Conservation (phyloP, 176 grass and related monocot species). For the Neostapfia colusana region DNA sequence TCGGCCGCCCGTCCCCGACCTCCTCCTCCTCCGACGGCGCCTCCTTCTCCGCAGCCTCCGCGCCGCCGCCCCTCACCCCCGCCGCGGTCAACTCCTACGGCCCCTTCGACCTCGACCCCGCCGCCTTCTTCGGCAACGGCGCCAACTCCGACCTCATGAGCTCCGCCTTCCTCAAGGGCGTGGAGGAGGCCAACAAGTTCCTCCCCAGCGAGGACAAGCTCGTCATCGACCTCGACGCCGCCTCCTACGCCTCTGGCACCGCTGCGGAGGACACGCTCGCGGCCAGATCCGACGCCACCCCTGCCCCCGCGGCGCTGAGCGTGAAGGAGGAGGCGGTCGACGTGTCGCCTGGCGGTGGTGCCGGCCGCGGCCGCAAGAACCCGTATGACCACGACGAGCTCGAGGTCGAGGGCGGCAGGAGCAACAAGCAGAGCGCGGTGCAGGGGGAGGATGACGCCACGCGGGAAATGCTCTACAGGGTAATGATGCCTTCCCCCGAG, state of each 20-base stretch:
- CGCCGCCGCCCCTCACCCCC: not conserved
- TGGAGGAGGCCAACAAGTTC: slow-evolving; percentile 86
- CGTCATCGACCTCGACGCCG: slow-evolving; percentile 33
- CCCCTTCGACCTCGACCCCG: slow-evolving; percentile 37
- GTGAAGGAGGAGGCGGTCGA: slow-evolving; percentile 46
- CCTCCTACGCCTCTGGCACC: not conserved
- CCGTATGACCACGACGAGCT: slow-evolving; percentile 43
- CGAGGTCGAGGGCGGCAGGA: slow-evolving; percentile 53
- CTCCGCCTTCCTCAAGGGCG: slow-evolving; percentile 59
- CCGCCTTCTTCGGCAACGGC: slow-evolving; percentile 36
- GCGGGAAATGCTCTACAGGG: slow-evolving; percentile 56
- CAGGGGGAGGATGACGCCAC: slow-evolving; percentile 45
- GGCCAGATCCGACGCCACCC: not conserved
- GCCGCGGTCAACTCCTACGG: slow-evolving; percentile 36
- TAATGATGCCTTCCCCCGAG: slow-evolving; percentile 37
- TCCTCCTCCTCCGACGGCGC: not conserved
- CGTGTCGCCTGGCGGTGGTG: not conserved
- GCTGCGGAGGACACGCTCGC: slow-evolving; percentile 35
- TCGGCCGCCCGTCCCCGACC: not conserved
- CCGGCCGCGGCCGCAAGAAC: slow-evolving; percentile 58
- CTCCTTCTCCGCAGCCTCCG: not conserved
- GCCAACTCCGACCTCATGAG: slow-evolving; percentile 56
- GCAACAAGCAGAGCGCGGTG: slow-evolving; percentile 63
- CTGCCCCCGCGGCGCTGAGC: not conserved
- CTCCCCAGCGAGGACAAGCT: slow-evolving; percentile 47